Base-by-base conservation (phyloP, 805 yeast species). In the Ogataea corticis region DNA sequence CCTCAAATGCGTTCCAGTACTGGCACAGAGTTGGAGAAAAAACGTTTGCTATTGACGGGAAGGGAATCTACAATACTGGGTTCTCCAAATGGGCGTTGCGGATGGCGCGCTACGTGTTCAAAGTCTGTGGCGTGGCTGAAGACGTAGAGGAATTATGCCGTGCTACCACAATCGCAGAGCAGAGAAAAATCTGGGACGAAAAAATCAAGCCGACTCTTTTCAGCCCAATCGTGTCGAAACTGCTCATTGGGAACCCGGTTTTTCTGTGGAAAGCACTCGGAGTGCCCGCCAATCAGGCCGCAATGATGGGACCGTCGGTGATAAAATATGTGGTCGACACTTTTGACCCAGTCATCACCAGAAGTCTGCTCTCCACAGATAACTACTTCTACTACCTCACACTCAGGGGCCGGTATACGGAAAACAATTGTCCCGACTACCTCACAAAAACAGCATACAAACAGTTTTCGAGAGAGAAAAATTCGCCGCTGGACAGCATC, bases 251-350 rank as follows among this genome's bases (percentile, higher is more conserved):
- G n/a, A 87, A 87, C 63, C 91, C 92, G 16, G 63, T 86, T n/a
- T 87, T 87, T 62, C 71, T 87, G 46, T 87, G 96, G 96, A 86
- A 85, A 62, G 95, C 95, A 0, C 72, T 87, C 18, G 95, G 96
- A n/a, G 96, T 87, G 38, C 96, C 95, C 5, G 79, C 83, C 7
- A 87, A 87, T 60, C 96, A 87, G 68, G 90, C 94, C 5, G 71
- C 79, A 23, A 77, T 87, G 83, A 86, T 87, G 80, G 88, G 85
- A 18, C 70, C 77, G 14, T 82, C 90, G 0, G 82, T 85, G 34
- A 66, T 83, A 55, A 77, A 83, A 47, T 87, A 87, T 61, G 82
- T 87, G 37, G 71, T 81, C 42, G 89, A 87, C 60, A 87, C 96
- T 4, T 71, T 87, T 54, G 92, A 87, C 58, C 96, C 96, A 19